Conservation (phyloP, 768 basidiomycete species). For the Phallus indusiatus region DNA sequence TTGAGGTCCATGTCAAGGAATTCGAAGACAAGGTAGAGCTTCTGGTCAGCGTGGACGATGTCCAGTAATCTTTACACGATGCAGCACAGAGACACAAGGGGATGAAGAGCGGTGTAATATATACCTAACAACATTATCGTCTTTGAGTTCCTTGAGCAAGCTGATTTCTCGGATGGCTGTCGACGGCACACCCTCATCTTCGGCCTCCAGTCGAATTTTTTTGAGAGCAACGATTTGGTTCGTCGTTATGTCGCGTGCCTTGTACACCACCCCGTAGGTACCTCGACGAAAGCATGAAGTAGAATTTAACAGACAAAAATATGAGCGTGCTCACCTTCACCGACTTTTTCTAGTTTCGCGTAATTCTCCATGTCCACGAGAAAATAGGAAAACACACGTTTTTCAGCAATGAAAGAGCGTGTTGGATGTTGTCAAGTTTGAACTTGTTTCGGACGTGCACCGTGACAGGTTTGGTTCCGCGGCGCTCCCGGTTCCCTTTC, state of each 20-base stretch:
- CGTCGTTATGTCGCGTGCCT: conserved; percentile 74
- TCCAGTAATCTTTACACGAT: conserved; percentile 63
- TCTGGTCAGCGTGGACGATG: conserved; percentile 95
- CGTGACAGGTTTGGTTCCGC: conserved; percentile 1
- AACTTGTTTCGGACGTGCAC: not conserved
- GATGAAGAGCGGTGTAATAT: conserved; percentile 18
- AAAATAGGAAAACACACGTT: not conserved
- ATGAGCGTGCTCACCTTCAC: conserved; percentile 39
- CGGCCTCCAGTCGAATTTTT: conserved; percentile 97
- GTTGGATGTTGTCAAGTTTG: not conserved
- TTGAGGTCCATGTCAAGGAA: conserved; percentile 96
- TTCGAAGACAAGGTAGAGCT: conserved; percentile 96
- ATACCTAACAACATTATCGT: conserved; percentile 92
- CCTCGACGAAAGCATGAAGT: conserved; percentile 35
- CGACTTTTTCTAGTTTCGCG: conserved; percentile 96
- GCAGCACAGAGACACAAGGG: not conserved
- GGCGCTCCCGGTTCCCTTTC: not conserved
- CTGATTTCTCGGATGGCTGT: conserved; percentile 99
- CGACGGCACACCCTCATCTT: conserved; percentile 97
- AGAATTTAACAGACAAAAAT: conserved; percentile 1
- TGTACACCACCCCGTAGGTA: conserved; percentile 98
- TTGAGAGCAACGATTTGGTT: conserved; percentile 90
- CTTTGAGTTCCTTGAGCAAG: conserved; percentile 90
- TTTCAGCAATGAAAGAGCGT: not conserved
- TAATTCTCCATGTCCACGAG: conserved; percentile 49